Base-by-base conservation (phyloP, 306 rosid species). In the Sesbania bispinosa region DNA sequence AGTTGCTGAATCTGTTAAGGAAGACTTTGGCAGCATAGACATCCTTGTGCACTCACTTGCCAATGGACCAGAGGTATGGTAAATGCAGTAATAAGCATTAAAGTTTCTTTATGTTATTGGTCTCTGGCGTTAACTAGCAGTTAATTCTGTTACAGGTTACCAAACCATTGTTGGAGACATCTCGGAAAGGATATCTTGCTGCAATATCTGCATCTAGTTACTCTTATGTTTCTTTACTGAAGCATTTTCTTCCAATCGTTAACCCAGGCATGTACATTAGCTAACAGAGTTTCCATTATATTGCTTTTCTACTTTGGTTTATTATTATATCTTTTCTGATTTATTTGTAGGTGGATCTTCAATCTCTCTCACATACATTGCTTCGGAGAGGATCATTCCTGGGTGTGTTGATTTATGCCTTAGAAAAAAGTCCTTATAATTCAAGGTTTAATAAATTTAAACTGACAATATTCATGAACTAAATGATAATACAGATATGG, bases 21-120 rank as follows among this genome's bases (percentile, higher is more conserved):
- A 81, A 52, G 97, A 94, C 81, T 94, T 87, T 58, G 99, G 99
- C 79, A 94, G 89, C 88, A 87, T 94, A 65, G 99, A 94, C 81
- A 89, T 94, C 68, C 97, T 94, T 62, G 99, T 94, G 75, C 99
- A 94, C 84, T 91, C 99, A n/a, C 99, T 94, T 79, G 99, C 99
- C 47, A 94, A 94, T 79, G 97, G 90, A 64, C 99, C 99, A n/a
- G 99, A 94, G 94, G 97, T 94, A 82, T 11, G 15, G n/a, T 39
- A n/a, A 47, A 70, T 71, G 54, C 67, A 2, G 3, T 77, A 55
- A 46, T 42, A 20, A 3, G 13, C 73, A 30, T 60, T 9, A 0
- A 29, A 38, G 38, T 62, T 73, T 64, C 74, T 43, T 55, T 29
- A 15, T 54, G 67, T 48, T 24, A 32, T 19, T 10, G 26, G 58